Base-by-base conservation (phyloP, 2,329 filamentous ascomycete genomes). In the Fusarium abutilonis region DNA sequence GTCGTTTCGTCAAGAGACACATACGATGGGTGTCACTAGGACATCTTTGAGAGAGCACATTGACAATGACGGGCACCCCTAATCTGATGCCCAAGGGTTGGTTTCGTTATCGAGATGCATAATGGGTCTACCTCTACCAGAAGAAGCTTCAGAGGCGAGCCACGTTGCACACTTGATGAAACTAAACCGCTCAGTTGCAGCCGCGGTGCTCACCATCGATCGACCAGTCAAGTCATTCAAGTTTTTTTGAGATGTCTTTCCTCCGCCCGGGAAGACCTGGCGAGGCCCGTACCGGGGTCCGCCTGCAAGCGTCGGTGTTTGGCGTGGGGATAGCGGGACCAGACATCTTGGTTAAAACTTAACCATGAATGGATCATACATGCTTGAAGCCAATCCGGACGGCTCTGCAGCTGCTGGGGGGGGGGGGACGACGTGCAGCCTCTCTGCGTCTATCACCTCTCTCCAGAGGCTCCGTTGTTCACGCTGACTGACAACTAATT, bases 131-230 rank as follows among this genome's bases (percentile, higher is more conserved):
- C 67, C 63, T 66, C 62, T 54, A 54, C 67, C 63, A 66, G 48
- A 60, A 63, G 67, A 68, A 60, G 64, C 67, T 67, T 64, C 60
- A 66, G 64, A 73, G 60, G 63, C 69, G 70, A 71, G 73, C 73
- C 73, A 75, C 73, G 73, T 75, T 74, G 73, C 73, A 74, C 65
- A 55, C 53, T 63, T 68, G 67, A 62, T 61, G 66, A 68, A 68
- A 60, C 64, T 70, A 70, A 67, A 67, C 69, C 70, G 66, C 66
- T 70, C 68, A 70, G 64, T 66, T 63, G 62, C 68, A 70, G 68
- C 60, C 46, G 53, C 44, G 56, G 45, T 38, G 32, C 56, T 51
- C 54, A 56, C 55, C 50, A 45, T 62, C 54, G 43, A 54, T 53
- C 47, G 42, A 60, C 56, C 42, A 43, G 48, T 42, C 56, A 34